phyloP scores from a whole-genome alignment of 176 grass and related monocot genomes.

The Lolium perenne region DNA sequence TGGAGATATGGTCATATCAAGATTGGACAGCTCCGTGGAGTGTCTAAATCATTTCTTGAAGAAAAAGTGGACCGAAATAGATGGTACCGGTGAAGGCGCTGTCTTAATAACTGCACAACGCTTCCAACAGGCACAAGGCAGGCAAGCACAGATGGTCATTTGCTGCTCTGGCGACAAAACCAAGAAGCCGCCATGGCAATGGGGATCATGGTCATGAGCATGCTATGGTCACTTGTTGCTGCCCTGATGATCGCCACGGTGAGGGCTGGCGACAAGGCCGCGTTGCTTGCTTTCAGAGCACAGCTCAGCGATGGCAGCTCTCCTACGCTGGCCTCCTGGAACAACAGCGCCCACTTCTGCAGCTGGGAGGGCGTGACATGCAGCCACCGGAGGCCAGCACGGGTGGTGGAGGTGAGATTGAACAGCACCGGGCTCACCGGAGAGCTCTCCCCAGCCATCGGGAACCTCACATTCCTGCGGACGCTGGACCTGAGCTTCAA shows the following conservation, averaged over 20 bases:
- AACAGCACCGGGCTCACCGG: neutral
- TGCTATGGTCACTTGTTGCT: neutral
- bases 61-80: too few species aligned
- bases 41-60: too few species aligned
- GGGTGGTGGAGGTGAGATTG: conserved; percentile 9
- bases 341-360: neutral
- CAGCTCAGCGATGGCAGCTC: neutral
- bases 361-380: neutral
- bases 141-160: neutral
- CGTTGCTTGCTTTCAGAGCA: neutral
- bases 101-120: neutral
- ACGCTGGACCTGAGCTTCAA: conserved; percentile 7
- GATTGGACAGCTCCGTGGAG: too few species aligned
- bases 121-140: neutral
- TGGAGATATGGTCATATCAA: neutral
- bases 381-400: neutral
- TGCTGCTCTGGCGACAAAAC: neutral
- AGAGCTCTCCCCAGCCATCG: neutral
- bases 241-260: neutral
- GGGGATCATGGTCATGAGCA: neutral
- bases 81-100: too few species aligned
- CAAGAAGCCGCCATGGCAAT: neutral
- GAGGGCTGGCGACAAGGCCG: neutral
- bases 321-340: neutral
- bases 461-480: neutral